Evolutionary conservation across 2,329 filamentous ascomycete genomes (phyloP).

Genomic region (Colletotrichum neosansevieriae): DNA sequence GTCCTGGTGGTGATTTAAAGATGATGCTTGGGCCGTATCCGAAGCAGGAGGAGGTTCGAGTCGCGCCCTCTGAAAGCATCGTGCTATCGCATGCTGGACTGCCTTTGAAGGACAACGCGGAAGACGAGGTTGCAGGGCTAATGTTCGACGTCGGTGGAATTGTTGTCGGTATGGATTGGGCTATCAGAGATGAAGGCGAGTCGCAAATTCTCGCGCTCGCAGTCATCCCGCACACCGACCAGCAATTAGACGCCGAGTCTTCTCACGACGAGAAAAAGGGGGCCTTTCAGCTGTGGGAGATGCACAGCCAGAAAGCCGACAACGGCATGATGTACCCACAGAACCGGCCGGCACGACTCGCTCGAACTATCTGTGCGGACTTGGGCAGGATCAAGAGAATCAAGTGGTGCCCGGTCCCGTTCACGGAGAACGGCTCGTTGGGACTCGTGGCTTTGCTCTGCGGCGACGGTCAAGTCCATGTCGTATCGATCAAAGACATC

Average conservation of each 20-base stretch:
- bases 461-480: constrained; percentile 62
- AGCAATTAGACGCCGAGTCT: constrained; percentile 57
- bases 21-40: constrained; percentile 50
- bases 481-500: constrained; percentile 57
- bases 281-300: constrained; percentile 65
- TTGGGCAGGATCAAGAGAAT: constrained; percentile 64
- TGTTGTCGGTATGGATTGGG: constrained; percentile 66
- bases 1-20: constrained; percentile 45
- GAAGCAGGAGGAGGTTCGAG: constrained; percentile 47
- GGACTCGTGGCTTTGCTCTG: constrained; percentile 63
- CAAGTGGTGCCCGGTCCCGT: constrained; percentile 64
- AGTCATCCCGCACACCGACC: constrained; percentile 63
- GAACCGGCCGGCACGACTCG: constrained; percentile 52
- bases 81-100: constrained; percentile 47
- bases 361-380: constrained; percentile 60
- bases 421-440: constrained; percentile 46
- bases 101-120: constrained; percentile 43
- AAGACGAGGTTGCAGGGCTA: constrained; percentile 58
- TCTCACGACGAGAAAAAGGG: constrained; percentile 57
- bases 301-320: constrained; percentile 49
- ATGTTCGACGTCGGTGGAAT: constrained; percentile 67
- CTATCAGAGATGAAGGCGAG: constrained; percentile 51
- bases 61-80: constrained; percentile 46
- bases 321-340: constrained; percentile 51
- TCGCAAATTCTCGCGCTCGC: constrained; percentile 65